Evolutionary conservation across 2,329 filamentous ascomycete genomes (phyloP).

Genomic region (Ophiostoma piceae): DNA sequence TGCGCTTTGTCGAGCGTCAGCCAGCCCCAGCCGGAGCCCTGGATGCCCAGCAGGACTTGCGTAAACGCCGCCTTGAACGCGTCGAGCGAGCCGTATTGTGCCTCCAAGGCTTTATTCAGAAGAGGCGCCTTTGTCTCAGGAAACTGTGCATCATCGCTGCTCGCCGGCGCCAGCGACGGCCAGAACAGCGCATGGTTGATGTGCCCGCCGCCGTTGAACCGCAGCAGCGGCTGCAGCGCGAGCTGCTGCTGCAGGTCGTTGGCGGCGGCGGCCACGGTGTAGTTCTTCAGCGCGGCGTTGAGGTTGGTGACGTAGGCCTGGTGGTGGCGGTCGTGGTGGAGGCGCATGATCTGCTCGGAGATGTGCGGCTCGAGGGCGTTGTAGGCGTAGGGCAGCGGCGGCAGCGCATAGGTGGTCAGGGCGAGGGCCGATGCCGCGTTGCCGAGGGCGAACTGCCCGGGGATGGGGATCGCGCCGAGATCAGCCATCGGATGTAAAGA

Average conservation of each 20-base stretch:
- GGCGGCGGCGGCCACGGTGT: slow-evolving; percentile 51
- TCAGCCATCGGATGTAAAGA: slow-evolving; percentile 15
- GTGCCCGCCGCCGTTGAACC: slow-evolving; percentile 63
- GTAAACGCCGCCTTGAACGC: slow-evolving; percentile 65
- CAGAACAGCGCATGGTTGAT: slow-evolving; percentile 64
- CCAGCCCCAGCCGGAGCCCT: slow-evolving; percentile 88
- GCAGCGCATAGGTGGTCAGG: slow-evolving; percentile 28
- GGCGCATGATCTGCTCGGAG: slow-evolving; percentile 89
- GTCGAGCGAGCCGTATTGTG: slow-evolving; percentile 61
- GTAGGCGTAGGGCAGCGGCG: slow-evolving; percentile 34
- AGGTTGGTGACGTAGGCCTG: slow-evolving; percentile 87
- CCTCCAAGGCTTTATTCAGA: slow-evolving; percentile 55
- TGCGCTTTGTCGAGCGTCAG: slow-evolving; percentile 46
- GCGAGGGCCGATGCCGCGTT: slow-evolving; percentile 17
- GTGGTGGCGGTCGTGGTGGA: slow-evolving; percentile 92
- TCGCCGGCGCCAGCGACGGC: slow-evolving; percentile 62
- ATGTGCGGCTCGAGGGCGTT: slow-evolving; percentile 58
- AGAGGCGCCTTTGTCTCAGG: slow-evolving; percentile 39
- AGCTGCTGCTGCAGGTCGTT: slow-evolving; percentile 56
- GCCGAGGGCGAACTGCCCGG: slow-evolving; percentile 15
- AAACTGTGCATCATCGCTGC: slow-evolving; percentile 52
- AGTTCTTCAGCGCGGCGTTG: slow-evolving; percentile 71
- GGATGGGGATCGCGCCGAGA: slow-evolving; percentile 11
- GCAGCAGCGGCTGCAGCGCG: slow-evolving; percentile 56
- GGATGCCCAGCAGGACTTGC: slow-evolving; percentile 60